Evolutionary conservation across 2,329 filamentous ascomycete genomes (phyloP).

Genomic region (Hypoxylon sp.): DNA sequence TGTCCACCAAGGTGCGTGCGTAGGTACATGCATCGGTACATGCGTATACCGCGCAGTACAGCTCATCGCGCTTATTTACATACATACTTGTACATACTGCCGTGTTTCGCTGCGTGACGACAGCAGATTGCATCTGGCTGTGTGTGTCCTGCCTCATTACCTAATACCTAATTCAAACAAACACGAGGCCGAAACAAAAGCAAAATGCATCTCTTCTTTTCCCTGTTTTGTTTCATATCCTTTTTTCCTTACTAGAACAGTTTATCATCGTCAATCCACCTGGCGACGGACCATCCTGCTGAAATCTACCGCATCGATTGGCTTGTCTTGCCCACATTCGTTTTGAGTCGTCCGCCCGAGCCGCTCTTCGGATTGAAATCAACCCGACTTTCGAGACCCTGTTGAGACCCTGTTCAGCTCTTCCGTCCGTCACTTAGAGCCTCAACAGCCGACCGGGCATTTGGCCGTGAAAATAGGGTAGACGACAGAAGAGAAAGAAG

Average conservation of each 20-base stretch:
- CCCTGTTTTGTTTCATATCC: conserved; percentile 14
- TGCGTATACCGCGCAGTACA: conserved; percentile 22
- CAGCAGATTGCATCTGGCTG: conserved; percentile 24
- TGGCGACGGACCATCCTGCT: not conserved
- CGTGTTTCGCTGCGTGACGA: conserved; percentile 33
- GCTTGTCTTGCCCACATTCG: conserved; percentile 34
- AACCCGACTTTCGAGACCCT: conserved; percentile 2
- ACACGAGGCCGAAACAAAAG: conserved; percentile 34
- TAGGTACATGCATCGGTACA: not conserved
- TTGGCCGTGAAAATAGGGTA: not conserved
- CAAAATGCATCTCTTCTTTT: conserved; percentile 22
- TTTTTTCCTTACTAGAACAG: conserved; percentile 2
- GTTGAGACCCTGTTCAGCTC: not conserved
- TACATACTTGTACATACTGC: not conserved
- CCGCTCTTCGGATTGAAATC: conserved; percentile 10
- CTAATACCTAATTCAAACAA: conserved; percentile 43
- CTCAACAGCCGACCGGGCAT: not conserved
- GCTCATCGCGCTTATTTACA: conserved; percentile 20
- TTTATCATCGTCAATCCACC: conserved; percentile 19
- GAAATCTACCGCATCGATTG: conserved; percentile 23
- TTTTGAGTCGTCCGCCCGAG: conserved; percentile 19
- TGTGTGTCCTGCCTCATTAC: conserved; percentile 43
- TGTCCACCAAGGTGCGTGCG: conserved; percentile 9
- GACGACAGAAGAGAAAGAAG: not conserved
- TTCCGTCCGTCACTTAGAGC: not conserved